Evolutionary conservation across 805 yeast species (phyloP), one percentile per base, ranked within the genome.

Genomic region (Lipomyces orientalis): DNA sequence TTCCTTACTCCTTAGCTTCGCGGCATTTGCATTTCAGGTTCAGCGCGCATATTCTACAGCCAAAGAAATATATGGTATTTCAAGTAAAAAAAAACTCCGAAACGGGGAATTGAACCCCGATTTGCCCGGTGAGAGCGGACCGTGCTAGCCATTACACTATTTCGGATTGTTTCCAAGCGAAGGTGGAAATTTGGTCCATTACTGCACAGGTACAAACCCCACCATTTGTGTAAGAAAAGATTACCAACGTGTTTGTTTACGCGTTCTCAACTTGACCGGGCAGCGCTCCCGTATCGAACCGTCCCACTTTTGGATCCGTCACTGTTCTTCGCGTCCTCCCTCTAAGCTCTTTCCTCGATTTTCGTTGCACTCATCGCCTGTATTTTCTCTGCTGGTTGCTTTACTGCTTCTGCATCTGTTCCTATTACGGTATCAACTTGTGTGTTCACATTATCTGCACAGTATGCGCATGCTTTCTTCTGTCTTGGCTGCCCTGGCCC

Each of bases 341-440:
- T 19, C 58, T 56, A 6, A 12, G 55, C 60, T 19, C 39, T 58
- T n/a, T 14, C 34, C 49, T 46, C 60, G 12, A n/a, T 37, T 39
- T 52, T 25, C 46, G 14, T 54, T 29, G 19, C 10, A 29, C 51
- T 3, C 29, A 25, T 2, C 29, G 29, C 29, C 7, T 8, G 31
- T 80, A 82, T 0, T 82, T 82, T 51, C 16, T 34, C 5, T 16
- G 19, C 43, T 61, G 19, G 31, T 25, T 25, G 25, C 46, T 43
- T 46, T 25, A 52, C 54, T 10, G 39, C 52, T 35, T 49, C 29
- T 35, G 25, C 25, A 29, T 8, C 55, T 49, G 8, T 22, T 39
- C 22, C 60, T 33, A 34, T 25, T 25, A 54, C 55, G 59, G 59
- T 49, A 29, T 37, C 43, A 31, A 37, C 29, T 43, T 39, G 12